phyloP scores from a whole-genome alignment of 2,329 filamentous ascomycete species.

The Moelleriella libera region DNA sequence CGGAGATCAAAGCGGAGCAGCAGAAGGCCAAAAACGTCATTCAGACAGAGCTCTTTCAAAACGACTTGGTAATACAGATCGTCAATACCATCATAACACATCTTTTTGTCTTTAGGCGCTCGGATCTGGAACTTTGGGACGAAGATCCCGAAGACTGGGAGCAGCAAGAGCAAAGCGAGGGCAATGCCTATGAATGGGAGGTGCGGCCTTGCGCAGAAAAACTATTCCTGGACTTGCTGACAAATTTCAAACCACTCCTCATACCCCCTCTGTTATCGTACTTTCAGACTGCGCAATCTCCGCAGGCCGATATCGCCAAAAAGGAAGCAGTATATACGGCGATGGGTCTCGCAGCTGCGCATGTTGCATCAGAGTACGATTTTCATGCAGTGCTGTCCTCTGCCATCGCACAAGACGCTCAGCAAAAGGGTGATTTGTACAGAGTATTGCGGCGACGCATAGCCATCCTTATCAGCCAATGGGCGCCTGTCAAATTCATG shows the following conservation, averaged over 20 bases:
- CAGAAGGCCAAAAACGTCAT: constrained; percentile 53
- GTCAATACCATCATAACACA: constrained; percentile 75
- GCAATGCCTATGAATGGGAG: constrained; percentile 82
- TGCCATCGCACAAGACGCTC: constrained; percentile 66
- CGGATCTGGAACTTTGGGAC: constrained; percentile 83
- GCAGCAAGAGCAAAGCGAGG: constrained; percentile 69
- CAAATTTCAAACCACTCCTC: constrained; percentile 74
- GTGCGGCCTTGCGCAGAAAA: constrained; percentile 88
- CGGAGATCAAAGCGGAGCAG: constrained; percentile 64
- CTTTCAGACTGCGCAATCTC: constrained; percentile 63
- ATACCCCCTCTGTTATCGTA: constrained; percentile 68
- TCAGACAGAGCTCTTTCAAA: constrained; percentile 60
- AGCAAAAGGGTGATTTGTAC: constrained; percentile 45
- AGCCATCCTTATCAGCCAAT: constrained; percentile 78
- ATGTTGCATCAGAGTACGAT: constrained; percentile 60
- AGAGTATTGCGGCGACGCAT: constrained; percentile 79
- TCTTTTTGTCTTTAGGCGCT: constrained; percentile 75
- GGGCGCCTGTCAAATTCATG: constrained; percentile 67
- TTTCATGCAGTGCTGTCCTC: constrained; percentile 68
- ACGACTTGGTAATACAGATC: constrained; percentile 64
- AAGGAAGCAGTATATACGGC: constrained; percentile 95
- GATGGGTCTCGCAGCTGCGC: constrained; percentile 70
- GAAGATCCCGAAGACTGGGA: constrained; percentile 95
- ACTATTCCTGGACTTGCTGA: constrained; percentile 80
- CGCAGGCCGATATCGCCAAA: constrained; percentile 53